phyloP scores from a whole-genome alignment of 78 protist species.

The Chrysochromulina parva region DNA sequence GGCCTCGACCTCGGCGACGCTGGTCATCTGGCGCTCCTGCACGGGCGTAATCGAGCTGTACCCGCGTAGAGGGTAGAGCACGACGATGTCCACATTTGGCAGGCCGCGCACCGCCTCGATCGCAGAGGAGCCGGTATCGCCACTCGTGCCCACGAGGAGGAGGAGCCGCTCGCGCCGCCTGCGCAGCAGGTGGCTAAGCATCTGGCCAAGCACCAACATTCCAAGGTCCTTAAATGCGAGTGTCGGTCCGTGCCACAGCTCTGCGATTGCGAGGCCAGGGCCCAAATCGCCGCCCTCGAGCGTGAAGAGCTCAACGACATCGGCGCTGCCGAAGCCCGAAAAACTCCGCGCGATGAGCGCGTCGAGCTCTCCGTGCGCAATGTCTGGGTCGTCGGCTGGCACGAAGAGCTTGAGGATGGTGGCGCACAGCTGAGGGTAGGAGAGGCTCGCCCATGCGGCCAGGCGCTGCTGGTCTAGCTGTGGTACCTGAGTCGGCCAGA shows the following conservation, averaged over 20 bases:
- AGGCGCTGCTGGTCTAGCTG: background rate
- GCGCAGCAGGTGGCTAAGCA: background rate
- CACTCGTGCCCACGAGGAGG: conserved; percentile 17
- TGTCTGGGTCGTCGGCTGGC: background rate
- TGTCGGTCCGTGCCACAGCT: conserved; percentile 24
- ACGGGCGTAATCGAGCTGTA: background rate
- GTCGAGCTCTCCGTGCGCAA: background rate
- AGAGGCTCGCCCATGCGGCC: background rate
- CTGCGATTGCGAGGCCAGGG: background rate
- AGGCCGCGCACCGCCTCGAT: background rate
- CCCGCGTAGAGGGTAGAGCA: background rate
- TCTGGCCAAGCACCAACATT: background rate
- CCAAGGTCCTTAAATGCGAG: conserved; percentile 21
- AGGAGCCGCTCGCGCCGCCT: background rate
- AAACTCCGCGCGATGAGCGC: background rate
- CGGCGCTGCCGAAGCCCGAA: background rate
- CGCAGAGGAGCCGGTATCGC: conserved; percentile 21
- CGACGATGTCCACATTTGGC: background rate
- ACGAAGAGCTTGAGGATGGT: background rate
- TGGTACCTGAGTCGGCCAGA: background rate
- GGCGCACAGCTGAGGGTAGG: background rate
- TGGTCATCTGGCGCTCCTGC: conserved; percentile 2
- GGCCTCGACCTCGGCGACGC: background rate
- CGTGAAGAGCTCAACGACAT: background rate
- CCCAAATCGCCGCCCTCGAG: background rate